A percentile compares a stretch with the other conserved stretches of the same genome.
These are phyloP conservation scores for Aureobasidium melanogenum DNA, from an alignment of 2,329 filamentous ascomycete genomes.

Conservation along the genomic window DNA sequence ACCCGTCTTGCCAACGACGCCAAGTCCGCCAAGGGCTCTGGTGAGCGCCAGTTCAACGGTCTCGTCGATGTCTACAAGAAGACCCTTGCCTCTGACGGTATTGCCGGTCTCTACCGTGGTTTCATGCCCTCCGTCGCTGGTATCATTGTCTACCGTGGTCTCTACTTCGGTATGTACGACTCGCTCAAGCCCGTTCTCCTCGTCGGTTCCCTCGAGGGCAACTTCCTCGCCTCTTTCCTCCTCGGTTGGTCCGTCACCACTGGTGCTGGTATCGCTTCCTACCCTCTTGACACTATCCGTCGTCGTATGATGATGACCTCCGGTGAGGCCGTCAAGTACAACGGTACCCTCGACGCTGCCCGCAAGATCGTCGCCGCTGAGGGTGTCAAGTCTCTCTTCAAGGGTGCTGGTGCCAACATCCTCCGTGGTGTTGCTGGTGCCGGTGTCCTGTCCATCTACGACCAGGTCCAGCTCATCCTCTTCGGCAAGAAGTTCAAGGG, in stretches of 20 bases:
- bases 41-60: slow-evolving; percentile 99
- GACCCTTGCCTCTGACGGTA: slow-evolving; percentile 97
- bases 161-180: slow-evolving; percentile 99
- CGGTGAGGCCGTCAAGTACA: slow-evolving; percentile 98
- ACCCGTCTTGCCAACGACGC: slow-evolving; percentile 99
- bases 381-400: slow-evolving; percentile 99
- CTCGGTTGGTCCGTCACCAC: slow-evolving; percentile 99
- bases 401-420: slow-evolving; percentile 99
- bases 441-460: slow-evolving; percentile 99
- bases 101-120: slow-evolving; percentile 99
- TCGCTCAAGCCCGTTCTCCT: slow-evolving; percentile 99
- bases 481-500: slow-evolving; percentile 99
- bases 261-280: slow-evolving; percentile 99
- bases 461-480: slow-evolving; percentile 96
- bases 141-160: slow-evolving; percentile 99
- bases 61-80: slow-evolving; percentile 99
- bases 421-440: slow-evolving; percentile 99
- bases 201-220: slow-evolving; percentile 81
- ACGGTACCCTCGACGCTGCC: slow-evolving; percentile 87
- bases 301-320: slow-evolving; percentile 99
- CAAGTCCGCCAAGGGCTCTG: slow-evolving; percentile 81
- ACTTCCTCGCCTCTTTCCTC: slow-evolving; percentile 98
- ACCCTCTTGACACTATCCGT: slow-evolving; percentile 99
- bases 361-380: slow-evolving; percentile 95
- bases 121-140: slow-evolving; percentile 99